phyloP scores from a whole-genome alignment of 495 filamentous ascomycete genomes.

The Penicillium fimorum region DNA sequence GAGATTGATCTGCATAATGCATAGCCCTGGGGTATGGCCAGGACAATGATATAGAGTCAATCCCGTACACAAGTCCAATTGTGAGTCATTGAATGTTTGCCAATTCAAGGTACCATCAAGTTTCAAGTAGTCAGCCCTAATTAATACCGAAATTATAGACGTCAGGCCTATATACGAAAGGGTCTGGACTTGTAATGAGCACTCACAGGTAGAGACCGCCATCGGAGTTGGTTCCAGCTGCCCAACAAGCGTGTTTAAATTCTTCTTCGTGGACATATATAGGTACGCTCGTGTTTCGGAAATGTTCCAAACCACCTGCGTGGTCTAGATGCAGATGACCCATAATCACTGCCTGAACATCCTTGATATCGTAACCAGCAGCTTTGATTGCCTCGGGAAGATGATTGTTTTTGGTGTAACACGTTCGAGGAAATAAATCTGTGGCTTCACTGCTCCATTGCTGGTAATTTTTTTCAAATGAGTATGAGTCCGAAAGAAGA shows the following conservation, averaged over 20 bases:
- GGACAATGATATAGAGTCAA: slow-evolving; percentile 39
- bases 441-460: too few relatives aligned
- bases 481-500: too few relatives aligned
- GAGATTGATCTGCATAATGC: slow-evolving; percentile 41
- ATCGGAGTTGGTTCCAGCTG: neutral
- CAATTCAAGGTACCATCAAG: slow-evolving; percentile 27
- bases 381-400: neutral
- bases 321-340: neutral
- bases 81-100: slow-evolving; percentile 32
- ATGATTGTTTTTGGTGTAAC: too few relatives aligned
- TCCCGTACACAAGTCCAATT: slow-evolving; percentile 35
- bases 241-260: neutral
- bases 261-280: neutral
- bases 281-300: neutral
- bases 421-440: too few relatives aligned
- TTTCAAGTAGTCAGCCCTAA: neutral
- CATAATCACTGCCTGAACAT: neutral
- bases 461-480: too few relatives aligned
- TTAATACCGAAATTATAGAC: too few relatives aligned
- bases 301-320: neutral
- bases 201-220: too few relatives aligned
- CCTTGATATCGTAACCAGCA: neutral
- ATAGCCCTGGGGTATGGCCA: slow-evolving; percentile 40
- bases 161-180: too few relatives aligned
- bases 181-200: too few relatives aligned